These are phyloP conservation scores for Hypsizygus ulmarius DNA, from an alignment of 1,284 basidiomycete species.

Conservation along the genomic window DNA sequence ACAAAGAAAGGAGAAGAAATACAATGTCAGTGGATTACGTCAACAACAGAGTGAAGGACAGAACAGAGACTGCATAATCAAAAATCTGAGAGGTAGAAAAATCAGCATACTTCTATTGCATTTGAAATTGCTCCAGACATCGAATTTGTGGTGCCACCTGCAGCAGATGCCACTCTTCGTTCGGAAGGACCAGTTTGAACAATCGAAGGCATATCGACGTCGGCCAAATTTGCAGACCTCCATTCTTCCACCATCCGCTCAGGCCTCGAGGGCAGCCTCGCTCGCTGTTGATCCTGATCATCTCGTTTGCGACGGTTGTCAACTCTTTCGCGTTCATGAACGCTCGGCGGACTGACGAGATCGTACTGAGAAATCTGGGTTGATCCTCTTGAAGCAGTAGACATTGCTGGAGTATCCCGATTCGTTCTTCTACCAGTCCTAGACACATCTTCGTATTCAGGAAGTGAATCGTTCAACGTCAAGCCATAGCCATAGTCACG, in stretches of 20 bases:
- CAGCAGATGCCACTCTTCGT: background rate
- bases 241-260: conserved; percentile 14
- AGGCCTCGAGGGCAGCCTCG: background rate
- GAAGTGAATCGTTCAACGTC: background rate
- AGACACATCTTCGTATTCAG: conserved; percentile 5
- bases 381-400: conserved; percentile 16
- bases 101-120: conserved; percentile 14
- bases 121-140: background rate
- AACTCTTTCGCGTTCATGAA: background rate
- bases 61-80: background rate
- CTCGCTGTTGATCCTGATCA: background rate
- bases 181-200: background rate
- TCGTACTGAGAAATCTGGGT: conserved; percentile 21
- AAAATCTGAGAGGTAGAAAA: conserved; percentile 1
- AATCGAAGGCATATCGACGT: conserved; percentile 1
- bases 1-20: background rate
- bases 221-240: conserved; percentile 11
- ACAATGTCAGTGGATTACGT: too few relatives aligned
- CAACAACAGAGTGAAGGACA: background rate
- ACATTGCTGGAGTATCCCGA: conserved; percentile 12
- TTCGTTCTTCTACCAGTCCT: background rate
- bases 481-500: background rate
- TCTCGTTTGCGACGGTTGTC: background rate
- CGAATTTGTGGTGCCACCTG: background rate
- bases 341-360: conserved; percentile 15